Conservation (phyloP, 768 basidiomycete species). For the Trametes cingulata region DNA sequence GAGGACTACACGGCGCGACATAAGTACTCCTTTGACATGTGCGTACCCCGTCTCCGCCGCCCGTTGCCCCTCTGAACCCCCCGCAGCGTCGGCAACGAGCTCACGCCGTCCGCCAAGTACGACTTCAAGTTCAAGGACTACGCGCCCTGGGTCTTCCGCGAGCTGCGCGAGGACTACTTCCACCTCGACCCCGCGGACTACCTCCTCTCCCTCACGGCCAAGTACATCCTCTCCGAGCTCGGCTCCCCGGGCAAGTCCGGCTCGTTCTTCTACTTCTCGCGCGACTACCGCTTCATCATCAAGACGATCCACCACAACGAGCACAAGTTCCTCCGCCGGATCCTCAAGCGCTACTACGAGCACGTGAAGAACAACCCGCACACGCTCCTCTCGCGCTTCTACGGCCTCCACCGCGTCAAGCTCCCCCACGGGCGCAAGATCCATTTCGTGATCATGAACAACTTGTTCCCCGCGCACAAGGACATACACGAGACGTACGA, state of each 20-base stretch:
- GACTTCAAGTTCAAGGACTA: conserved; percentile 99
- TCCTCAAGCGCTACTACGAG: conserved; percentile 80
- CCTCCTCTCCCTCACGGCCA: conserved; percentile 91
- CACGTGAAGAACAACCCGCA: conserved; percentile 92
- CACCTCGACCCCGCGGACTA: conserved; percentile 97
- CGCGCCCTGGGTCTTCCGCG: conserved; percentile 96
- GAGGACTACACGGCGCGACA: conserved; percentile 89
- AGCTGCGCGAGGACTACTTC: conserved; percentile 91
- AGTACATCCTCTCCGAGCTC: conserved; percentile 97
- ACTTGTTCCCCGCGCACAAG: conserved; percentile 95
- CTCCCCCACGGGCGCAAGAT: conserved; percentile 92
- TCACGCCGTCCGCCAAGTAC: conserved; percentile 96
- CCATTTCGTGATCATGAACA: conserved; percentile 99
- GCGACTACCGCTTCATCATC: conserved; percentile 99
- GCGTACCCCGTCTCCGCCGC: conserved; percentile 32
- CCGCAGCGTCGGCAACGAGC: conserved; percentile 88
- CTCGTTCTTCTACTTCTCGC: conserved; percentile 98
- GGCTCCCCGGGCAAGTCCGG: conserved; percentile 98
- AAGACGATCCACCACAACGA: conserved; percentile 96
- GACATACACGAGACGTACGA: conserved; percentile 99
- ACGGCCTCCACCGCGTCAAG: conserved; percentile 97
- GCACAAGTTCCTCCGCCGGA: conserved; percentile 87
- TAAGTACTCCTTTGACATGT: conserved; percentile 98
- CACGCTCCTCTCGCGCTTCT: conserved; percentile 91
- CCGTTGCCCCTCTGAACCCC: conserved; percentile 3